Percentiles rank a stretch among this genome's conserved stretches.
Evolutionary conservation across 805 yeast species (phyloP).

Genomic region (Ogataea wickerhamii): DNA sequence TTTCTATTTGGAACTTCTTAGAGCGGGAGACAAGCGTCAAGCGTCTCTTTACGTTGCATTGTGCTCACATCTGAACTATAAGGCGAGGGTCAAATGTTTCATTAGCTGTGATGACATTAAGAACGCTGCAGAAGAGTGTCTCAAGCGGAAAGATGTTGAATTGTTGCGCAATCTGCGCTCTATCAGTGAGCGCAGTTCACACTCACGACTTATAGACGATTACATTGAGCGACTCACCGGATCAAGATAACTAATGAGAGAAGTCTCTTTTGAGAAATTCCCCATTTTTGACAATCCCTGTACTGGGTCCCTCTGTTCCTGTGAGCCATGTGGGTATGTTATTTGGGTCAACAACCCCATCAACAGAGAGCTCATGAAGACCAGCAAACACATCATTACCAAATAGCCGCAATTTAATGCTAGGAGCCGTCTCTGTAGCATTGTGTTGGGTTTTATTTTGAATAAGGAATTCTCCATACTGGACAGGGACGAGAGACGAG

Average conservation of each 20-base stretch:
- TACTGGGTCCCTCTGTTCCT: conserved; percentile 61
- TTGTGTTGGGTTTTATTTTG: conserved; percentile 31
- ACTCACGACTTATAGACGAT: conserved; percentile 22
- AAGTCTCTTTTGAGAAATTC: conserved; percentile 20
- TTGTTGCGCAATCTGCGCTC: conserved; percentile 16
- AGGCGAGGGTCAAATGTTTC: conserved; percentile 48
- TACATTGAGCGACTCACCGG: conserved; percentile 24
- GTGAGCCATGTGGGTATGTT: conserved; percentile 72
- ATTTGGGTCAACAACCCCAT: conserved; percentile 48
- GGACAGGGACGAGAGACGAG: conserved; percentile 57
- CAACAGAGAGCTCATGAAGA: conserved; percentile 58
- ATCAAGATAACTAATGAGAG: conserved; percentile 9
- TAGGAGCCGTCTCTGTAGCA: conserved; percentile 18
- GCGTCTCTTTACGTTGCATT: conserved; percentile 58
- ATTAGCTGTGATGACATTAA: conserved; percentile 48
- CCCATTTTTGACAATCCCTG: conserved; percentile 46
- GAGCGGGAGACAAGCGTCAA: conserved; percentile 52
- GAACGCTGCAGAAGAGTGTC: conserved; percentile 50
- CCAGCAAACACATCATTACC: conserved; percentile 82
- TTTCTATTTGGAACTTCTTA: conserved; percentile 52
- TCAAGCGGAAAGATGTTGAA: conserved; percentile 40
- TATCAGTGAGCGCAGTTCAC: conserved; percentile 7
- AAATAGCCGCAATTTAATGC: conserved; percentile 36
- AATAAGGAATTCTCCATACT: conserved; percentile 44
- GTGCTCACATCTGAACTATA: conserved; percentile 43